Evolutionary conservation across 176 grass and related monocot species (phyloP).

Genomic region (Echinochloa phyllopogon): DNA sequence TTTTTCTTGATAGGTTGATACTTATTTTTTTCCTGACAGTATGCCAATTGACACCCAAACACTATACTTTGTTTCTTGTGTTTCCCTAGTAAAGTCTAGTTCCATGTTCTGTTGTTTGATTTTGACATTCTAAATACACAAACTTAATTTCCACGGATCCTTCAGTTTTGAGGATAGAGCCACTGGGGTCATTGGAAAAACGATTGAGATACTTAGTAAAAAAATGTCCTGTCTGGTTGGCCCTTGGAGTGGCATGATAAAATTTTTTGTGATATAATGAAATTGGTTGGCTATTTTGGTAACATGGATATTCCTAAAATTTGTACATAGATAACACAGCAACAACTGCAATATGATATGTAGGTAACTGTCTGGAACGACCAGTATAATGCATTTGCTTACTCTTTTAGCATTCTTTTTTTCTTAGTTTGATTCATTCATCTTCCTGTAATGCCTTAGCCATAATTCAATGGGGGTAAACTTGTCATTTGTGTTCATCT

Average conservation of each 20-base stretch:
- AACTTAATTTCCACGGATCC: conserved; percentile 8
- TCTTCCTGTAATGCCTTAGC: neutral
- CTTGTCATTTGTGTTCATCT: neutral
- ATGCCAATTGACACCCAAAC: neutral
- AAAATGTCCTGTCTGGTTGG: neutral
- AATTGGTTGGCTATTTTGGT: neutral
- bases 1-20: conserved; percentile 6
- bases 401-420: neutral
- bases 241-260: neutral
- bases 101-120: conserved; percentile 21
- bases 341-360: neutral
- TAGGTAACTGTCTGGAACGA: neutral
- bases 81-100: conserved; percentile 17
- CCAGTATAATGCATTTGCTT: conserved; percentile 4
- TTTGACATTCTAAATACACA: conserved; percentile 15
- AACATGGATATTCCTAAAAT: neutral
- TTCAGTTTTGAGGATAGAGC: neutral
- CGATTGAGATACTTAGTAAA: conserved; percentile 5
- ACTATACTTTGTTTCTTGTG: conserved; percentile 21
- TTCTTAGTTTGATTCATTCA: conserved; percentile 1
- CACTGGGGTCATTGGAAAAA: conserved; percentile 23
- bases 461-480: neutral
- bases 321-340: neutral
- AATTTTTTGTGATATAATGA: neutral
- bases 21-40: neutral